Base-by-base conservation (phyloP, 805 yeast species). In the Kluyveromyces dobzhanskii region DNA sequence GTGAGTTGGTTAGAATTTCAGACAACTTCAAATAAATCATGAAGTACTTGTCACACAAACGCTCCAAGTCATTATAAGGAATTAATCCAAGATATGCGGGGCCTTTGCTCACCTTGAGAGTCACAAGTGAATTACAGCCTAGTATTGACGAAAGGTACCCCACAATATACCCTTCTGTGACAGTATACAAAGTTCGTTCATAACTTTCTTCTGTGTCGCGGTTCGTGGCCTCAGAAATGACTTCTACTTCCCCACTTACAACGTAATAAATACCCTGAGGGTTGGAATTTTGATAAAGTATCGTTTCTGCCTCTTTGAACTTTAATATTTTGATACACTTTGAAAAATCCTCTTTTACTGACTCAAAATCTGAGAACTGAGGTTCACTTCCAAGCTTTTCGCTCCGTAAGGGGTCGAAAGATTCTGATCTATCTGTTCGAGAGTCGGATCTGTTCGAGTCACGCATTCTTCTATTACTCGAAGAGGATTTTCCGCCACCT, bases 81-180 rank as follows among this genome's bases (percentile, higher is more conserved):
- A 90, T 56, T 45, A 78, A 76, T 0, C 92, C 97, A 3, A 78
- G 80, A 41, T 83, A 82, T 1, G 70, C 69, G 35, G 75, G 77
- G 0, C 74, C 61, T 3, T 73, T 67, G 29, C 30, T 34, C 0
- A 95, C 83, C 30, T 62, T 69, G 4, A 88, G 73, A 16, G 78
- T 74, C 3, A 80, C 87, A 49, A 86, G 75, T 0, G 97, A 85
- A 42, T 78, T 75, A 45, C 81, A 76, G 0, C 95, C 92, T 8
- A 87, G 71, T 12, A 88, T 59, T 0, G 94, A 73, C 3, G 94
- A 85, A 34, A 90, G 57, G 53, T 85, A 90, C 0, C 97, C 97
- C 0, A 90, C 94, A 12, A 90, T 58, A 3, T 92, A 92, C 5
- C 97, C 97, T 2, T 80, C 67, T 12, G 70, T 62, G 1, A 86